Conservation (phyloP, 768 basidiomycete species). For the Suillus alpinus region DNA sequence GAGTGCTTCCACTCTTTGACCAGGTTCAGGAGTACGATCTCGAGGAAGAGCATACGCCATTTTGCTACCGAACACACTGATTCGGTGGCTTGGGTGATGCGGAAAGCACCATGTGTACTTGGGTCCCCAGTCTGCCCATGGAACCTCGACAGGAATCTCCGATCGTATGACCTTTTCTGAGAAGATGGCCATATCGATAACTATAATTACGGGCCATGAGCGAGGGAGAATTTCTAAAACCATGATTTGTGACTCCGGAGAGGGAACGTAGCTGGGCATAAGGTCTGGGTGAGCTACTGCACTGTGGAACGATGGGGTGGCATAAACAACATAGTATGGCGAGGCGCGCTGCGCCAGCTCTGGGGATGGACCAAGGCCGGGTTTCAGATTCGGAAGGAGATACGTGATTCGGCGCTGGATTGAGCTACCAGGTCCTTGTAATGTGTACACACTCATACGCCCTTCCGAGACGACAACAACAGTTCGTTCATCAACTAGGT, state of each 20-base stretch:
- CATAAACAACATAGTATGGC: not conserved
- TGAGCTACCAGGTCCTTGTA: not conserved
- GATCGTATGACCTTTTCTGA: not conserved
- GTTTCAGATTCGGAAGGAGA: not conserved
- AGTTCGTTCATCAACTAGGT: not conserved
- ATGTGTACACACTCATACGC: not conserved
- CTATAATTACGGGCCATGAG: not conserved
- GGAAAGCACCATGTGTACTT: not conserved
- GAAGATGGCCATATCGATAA: not conserved
- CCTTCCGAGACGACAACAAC: not conserved
- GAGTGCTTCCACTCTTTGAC: not conserved
- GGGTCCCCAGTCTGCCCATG: not conserved
- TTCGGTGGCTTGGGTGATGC: not conserved
- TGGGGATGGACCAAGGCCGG: no score
- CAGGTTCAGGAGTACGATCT: not conserved
- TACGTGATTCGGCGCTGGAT: not conserved
- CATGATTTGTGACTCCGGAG: not conserved
- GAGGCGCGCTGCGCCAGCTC: no score
- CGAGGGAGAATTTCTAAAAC: not conserved
- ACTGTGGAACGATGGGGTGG: not conserved
- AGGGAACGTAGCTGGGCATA: not conserved
- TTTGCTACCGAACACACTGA: constrained; percentile 2
- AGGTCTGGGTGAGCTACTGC: not conserved
- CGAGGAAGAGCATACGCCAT: not conserved
- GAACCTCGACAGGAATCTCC: not conserved